A percentile compares a stretch with the other conserved stretches of the same genome.
These are phyloP conservation scores for Mycena chlorophos DNA, from an alignment of 768 basidiomycete genomes.

Conservation along the genomic window DNA sequence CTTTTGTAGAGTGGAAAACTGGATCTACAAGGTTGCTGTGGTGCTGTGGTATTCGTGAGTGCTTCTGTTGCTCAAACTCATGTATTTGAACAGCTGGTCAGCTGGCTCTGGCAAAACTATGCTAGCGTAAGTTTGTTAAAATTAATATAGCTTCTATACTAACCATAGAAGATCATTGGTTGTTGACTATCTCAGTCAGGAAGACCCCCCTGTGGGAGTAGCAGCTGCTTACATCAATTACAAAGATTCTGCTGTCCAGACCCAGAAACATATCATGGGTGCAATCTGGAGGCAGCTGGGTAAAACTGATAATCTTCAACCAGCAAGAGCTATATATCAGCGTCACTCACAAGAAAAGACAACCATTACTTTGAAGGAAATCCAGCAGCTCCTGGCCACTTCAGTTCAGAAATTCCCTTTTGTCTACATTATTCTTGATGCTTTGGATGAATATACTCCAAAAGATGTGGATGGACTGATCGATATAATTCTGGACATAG, in stretches of 20 bases:
- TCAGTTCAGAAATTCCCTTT: background rate
- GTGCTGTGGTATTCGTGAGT: slow-evolving; percentile 6
- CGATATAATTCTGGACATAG: background rate
- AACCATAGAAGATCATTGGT: background rate
- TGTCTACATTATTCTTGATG: slow-evolving; percentile 4
- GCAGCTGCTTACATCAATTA: slow-evolving; percentile 10
- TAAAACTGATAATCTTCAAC: background rate
- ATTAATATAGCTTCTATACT: background rate
- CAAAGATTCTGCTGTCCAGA: slow-evolving; percentile 3
- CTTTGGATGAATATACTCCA: slow-evolving; percentile 5
- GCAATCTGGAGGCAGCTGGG: slow-evolving; percentile 4
- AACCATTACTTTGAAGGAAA: background rate
- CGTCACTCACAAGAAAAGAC: background rate
- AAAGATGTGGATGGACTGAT: too few species aligned
- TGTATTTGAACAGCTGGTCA: too few species aligned
- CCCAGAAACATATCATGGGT: background rate
- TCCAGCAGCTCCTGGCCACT: background rate
- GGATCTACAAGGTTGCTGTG: background rate
- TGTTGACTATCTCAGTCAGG: background rate
- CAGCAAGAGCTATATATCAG: background rate
- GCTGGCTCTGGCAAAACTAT: slow-evolving; percentile 8
- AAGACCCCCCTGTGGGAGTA: background rate
- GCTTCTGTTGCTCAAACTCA: too few species aligned
- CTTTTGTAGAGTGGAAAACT: background rate
- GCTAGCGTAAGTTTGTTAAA: too few species aligned